Conservation (phyloP, 1,284 basidiomycete genomes). For the Apiotrichum gracile region DNA sequence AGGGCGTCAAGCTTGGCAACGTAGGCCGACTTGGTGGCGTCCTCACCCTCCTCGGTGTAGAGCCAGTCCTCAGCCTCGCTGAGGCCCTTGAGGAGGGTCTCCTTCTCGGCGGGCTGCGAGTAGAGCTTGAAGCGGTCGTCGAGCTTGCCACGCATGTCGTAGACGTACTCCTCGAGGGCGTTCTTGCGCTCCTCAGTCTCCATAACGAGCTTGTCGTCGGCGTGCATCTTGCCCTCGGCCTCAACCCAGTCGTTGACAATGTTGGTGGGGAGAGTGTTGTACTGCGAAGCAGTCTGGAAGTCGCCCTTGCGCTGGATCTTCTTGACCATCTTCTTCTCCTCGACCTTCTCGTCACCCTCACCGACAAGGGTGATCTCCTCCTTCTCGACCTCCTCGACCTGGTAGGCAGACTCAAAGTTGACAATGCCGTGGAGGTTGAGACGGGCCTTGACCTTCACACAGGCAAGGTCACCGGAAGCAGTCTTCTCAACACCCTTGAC, state of each 20-base stretch:
- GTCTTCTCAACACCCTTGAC: conserved; percentile 68
- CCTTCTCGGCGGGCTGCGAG: conserved; percentile 68
- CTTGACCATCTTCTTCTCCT: conserved; percentile 62
- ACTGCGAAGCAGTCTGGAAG: conserved; percentile 62
- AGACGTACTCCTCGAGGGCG: conserved; percentile 93
- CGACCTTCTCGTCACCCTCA: conserved; percentile 55
- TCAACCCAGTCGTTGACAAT: conserved; percentile 63
- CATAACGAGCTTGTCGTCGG: conserved; percentile 84
- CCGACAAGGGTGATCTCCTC: conserved; percentile 58
- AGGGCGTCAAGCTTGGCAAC: conserved; percentile 69
- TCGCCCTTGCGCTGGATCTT: conserved; percentile 73
- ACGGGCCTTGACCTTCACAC: conserved; percentile 82
- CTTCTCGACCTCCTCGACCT: conserved; percentile 63
- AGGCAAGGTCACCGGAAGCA: conserved; percentile 63
- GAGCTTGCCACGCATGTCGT: conserved; percentile 85
- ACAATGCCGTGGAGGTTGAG: conserved; percentile 78
- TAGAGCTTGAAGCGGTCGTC: conserved; percentile 75
- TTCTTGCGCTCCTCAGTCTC: conserved; percentile 97
- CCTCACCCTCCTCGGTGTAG: conserved; percentile 91
- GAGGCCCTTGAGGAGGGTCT: conserved; percentile 62
- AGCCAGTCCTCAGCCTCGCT: conserved; percentile 86
- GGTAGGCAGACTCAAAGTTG: conserved; percentile 76
- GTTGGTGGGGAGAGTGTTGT: conserved; percentile 59
- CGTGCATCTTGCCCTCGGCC: conserved; percentile 77
- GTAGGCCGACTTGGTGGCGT: conserved; percentile 85